Base-by-base conservation (phyloP, 176 grass and related monocot genomes). In the Cenchrus americanus region DNA sequence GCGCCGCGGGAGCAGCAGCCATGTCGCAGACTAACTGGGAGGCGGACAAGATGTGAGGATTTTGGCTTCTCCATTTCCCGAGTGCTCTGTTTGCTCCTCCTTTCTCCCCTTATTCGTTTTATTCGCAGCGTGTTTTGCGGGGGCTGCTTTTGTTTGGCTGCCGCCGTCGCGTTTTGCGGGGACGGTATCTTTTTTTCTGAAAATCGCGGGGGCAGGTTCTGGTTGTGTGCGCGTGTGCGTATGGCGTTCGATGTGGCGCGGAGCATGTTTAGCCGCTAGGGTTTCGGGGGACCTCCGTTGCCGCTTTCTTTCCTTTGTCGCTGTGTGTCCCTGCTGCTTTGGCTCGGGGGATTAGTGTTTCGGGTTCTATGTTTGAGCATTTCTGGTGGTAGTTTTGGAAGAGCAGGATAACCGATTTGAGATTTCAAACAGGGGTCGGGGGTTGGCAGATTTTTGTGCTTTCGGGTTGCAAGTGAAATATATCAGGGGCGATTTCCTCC, bases 11-110 rank as follows among this genome's bases (percentile, higher is more conserved):
- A 51, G 14, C 14, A 23, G 85, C 58, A 51, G 79, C 82, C 91
- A 93, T 93, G 91, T 90, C 88, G 77, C 91, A 93, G 85, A 93
- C 87, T 10, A 93, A 93, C 85, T 93, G 91, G 91, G 91, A 93
- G 62, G 91, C 91, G 58, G 91, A 93, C 76, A 93, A 93, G 85
- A 93, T 93, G 91, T 93, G 68, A 93, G 91, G 65, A 87, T 73
- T 90, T 90, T 62, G 66, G 12, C 66, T 54, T 54, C 62, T 14
- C 19, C 32, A 22, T 68, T 42, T 30, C 24, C 24, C 52, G 9
- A 53, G 22, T 71, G 8, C 17, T 73, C 3, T 37, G 34, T 37
- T 37, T 37, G 34, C 2, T 70, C 43, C 9, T 3, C 19, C 14
- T 74, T 74, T 0, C 18, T 5, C 3, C 10, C 54, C 10, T 17